Evolutionary conservation across 73 alveolate species (phyloP).

Genomic region (Uronychia setigera): DNA sequence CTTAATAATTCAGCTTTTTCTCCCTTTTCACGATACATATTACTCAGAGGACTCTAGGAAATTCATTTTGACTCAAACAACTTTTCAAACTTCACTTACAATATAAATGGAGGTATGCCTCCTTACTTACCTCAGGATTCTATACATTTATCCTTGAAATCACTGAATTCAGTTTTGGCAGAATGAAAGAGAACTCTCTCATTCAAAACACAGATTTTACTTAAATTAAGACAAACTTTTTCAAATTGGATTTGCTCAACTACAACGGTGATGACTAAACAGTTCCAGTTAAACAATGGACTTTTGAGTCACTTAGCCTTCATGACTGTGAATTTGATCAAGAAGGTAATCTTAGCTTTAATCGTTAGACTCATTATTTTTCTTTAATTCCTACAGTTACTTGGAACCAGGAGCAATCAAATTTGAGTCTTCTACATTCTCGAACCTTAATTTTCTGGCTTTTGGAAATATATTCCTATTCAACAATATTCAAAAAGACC

Average conservation of each 20-base stretch:
- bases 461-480: constrained; percentile 15
- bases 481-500: background rate
- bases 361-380: too few species aligned
- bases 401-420: too few species aligned
- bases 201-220: background rate
- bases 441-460: background rate
- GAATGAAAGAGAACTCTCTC: background rate
- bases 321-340: too few species aligned
- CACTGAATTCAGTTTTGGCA: background rate
- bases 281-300: too few species aligned
- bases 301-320: too few species aligned
- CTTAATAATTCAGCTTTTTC: background rate
- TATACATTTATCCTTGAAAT: background rate
- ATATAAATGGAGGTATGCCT: background rate
- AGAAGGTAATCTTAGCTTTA: too few species aligned
- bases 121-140: background rate
- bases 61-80: background rate
- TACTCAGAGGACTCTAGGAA: background rate
- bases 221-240: background rate
- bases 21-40: background rate
- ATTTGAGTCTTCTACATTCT: background rate
- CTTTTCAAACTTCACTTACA: background rate
- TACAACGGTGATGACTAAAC: too few species aligned
- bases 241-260: background rate
- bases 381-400: too few species aligned